Evolutionary conservation across 2,329 filamentous ascomycete species (phyloP).

Genomic region (Ophioceras dolichostomum): DNA sequence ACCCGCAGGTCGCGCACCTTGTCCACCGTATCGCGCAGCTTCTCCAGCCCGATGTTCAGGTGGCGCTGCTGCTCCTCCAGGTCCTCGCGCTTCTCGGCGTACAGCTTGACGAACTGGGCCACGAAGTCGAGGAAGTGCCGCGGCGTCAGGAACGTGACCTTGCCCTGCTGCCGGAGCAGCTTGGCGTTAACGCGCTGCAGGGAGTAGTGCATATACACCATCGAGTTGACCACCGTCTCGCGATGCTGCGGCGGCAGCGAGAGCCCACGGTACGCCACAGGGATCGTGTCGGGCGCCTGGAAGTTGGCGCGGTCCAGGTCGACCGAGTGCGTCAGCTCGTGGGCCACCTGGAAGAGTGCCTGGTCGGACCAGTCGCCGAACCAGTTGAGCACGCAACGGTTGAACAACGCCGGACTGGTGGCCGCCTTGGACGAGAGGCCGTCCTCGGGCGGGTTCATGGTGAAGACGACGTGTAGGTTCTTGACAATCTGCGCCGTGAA

Average conservation of each 20-base stretch:
- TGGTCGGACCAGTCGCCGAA: conserved; percentile 99
- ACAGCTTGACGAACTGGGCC: conserved; percentile 91
- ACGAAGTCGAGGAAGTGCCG: conserved; percentile 98
- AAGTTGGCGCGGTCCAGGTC: conserved; percentile 87
- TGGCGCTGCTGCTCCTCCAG: conserved; percentile 97
- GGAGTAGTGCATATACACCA: conserved; percentile 98
- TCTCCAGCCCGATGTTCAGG: conserved; percentile 95
- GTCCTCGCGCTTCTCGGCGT: conserved; percentile 96
- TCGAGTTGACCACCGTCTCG: conserved; percentile 88
- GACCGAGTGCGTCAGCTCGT: conserved; percentile 90
- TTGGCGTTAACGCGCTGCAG: conserved; percentile 81
- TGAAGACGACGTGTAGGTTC: conserved; percentile 98
- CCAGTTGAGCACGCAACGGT: conserved; percentile 99
- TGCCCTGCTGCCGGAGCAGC: conserved; percentile 82
- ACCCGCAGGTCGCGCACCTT: conserved; percentile 88
- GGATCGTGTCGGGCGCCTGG: conserved; percentile 77
- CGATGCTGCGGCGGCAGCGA: conserved; percentile 77
- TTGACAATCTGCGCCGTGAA: conserved; percentile 99
- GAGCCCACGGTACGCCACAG: conserved; percentile 81
- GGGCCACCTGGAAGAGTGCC: conserved; percentile 93
- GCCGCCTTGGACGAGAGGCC: conserved; percentile 92
- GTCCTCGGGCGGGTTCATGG: conserved; percentile 97
- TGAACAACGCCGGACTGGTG: conserved; percentile 96
- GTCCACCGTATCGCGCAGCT: conserved; percentile 89
- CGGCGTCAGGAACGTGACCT: conserved; percentile 84